Base-by-base conservation (phyloP, 495 filamentous ascomycete genomes). In the Hypoxylon lienhwacheense region DNA sequence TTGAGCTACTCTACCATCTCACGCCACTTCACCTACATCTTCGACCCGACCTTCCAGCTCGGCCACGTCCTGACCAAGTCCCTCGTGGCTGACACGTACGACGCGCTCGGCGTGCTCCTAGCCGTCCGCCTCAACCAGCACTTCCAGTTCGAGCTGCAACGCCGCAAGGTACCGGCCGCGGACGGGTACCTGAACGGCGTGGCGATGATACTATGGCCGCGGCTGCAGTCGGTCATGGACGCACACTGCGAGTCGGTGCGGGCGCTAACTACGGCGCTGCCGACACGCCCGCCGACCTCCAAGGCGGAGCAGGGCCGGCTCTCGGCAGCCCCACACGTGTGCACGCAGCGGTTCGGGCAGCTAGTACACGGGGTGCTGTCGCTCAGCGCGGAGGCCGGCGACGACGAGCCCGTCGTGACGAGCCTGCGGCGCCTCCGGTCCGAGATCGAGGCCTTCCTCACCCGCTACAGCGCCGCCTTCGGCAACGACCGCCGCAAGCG, bases 91-190 rank as follows among this genome's bases (percentile, higher is more conserved):
- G 77, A 83, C 43, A 90, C 85, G 4, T 85, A 82, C 43, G 93
- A 98, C 70, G 89, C 83, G 5, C 77, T 97, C 16, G 93, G 93
- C 17, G 76, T 96, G 4, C 72, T 98, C 3, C 80, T 97, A 35
- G 92, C 87, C 63, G 89, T 98, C n/a, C 85, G 93, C 7, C 71
- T 98, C 10, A 97, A 93, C 64, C 95, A 98, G 60, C 88, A 90
- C 56, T 82, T 89, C 20, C 89, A 91, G 5, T 98, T 97, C 59
- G 88, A 96, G 68, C 79, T 96, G 5, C 93, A 98, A 67, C 81
- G 93, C 5, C 84, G 92, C 35, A 90, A 91, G 63, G 83, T 96
- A 2, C 95, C 93, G 7, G 85, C 89, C 3, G 85, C 87, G 2
- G 93, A 98, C 51, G 81, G 82, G 21, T 97, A 97, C 67, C 86